Conservation (phyloP, 148 eudicot genomes). For the Amaranthus palmeri region DNA sequence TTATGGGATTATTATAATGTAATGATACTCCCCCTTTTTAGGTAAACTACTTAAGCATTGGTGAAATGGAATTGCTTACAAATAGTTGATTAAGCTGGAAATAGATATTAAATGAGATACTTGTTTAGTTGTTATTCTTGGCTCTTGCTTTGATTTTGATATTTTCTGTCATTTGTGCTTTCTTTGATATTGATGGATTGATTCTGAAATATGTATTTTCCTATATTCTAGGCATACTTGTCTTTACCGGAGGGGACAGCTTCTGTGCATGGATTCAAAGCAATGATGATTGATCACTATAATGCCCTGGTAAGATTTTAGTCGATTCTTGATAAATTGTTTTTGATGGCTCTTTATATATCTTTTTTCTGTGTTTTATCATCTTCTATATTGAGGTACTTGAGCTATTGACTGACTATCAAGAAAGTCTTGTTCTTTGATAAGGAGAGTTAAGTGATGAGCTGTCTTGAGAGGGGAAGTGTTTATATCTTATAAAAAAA, state of each 20-base stretch:
- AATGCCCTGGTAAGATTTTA: slow-evolving; percentile 36
- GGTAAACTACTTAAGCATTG: background rate
- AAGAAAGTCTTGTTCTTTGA: background rate
- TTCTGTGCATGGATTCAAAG: slow-evolving; percentile 43
- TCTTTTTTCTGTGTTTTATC: background rate
- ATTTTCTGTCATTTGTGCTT: background rate
- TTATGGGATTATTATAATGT: background rate
- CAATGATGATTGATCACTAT: slow-evolving; percentile 50
- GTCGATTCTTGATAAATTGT: background rate
- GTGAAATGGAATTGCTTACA: background rate
- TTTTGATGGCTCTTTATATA: background rate
- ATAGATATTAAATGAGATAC: background rate
- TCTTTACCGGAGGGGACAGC: slow-evolving; percentile 45
- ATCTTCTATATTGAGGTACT: background rate
- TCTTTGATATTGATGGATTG: slow-evolving; percentile 1
- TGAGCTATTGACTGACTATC: too few relatives aligned
- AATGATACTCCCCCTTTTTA: background rate
- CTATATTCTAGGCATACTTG: slow-evolving; percentile 37
- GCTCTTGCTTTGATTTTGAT: background rate
- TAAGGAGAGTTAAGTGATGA: background rate
- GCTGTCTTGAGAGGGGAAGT: background rate
- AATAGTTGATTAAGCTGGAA: slow-evolving; percentile 2
- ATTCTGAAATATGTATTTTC: background rate
- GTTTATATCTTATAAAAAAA: background rate
- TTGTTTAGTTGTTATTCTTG: background rate